A percentile compares a stretch with the other conserved stretches of the same genome.
Conservation (phyloP, 257 asterid genomes). For the Salvia miltiorrhiza region DNA sequence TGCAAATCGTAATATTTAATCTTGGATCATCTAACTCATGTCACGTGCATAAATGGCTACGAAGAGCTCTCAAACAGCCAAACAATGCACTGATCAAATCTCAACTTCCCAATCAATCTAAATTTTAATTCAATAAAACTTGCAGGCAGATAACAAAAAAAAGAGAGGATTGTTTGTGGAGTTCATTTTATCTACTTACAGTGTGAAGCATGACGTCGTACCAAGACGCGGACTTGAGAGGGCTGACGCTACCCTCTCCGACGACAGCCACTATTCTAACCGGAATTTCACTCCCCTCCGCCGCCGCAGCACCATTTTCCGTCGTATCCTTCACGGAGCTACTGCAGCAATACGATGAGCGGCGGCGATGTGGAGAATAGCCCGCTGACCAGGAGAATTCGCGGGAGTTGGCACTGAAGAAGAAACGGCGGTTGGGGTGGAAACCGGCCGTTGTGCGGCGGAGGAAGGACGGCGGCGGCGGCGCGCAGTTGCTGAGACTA, state of each 20-base stretch:
- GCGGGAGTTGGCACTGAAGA: background rate
- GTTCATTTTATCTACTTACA: constrained; percentile 35
- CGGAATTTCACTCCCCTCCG: constrained; percentile 27
- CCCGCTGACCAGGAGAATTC: background rate
- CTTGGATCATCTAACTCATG: no score
- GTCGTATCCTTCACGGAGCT: constrained; percentile 13
- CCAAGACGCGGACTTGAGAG: constrained; percentile 85
- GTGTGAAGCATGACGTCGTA: constrained; percentile 79
- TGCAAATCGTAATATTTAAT: no score
- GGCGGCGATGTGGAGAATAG: constrained; percentile 18
- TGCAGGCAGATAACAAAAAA: background rate
- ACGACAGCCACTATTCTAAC: constrained; percentile 79
- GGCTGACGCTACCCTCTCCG: constrained; percentile 82
- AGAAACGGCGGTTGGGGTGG: constrained; percentile 2
- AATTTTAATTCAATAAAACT: background rate
- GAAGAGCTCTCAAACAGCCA: background rate
- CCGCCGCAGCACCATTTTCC: constrained; percentile 21
- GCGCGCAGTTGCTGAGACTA: constrained; percentile 17
- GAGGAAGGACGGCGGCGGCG: constrained; percentile 27
- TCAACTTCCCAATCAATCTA: background rate
- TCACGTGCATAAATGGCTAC: background rate
- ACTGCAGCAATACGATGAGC: constrained; percentile 16
- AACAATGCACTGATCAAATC: background rate
- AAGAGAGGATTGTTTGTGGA: background rate
- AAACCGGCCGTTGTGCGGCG: constrained; percentile 7